Evolutionary conservation across 495 filamentous ascomycete species (phyloP).

Genomic region (Monascus purpureus): DNA sequence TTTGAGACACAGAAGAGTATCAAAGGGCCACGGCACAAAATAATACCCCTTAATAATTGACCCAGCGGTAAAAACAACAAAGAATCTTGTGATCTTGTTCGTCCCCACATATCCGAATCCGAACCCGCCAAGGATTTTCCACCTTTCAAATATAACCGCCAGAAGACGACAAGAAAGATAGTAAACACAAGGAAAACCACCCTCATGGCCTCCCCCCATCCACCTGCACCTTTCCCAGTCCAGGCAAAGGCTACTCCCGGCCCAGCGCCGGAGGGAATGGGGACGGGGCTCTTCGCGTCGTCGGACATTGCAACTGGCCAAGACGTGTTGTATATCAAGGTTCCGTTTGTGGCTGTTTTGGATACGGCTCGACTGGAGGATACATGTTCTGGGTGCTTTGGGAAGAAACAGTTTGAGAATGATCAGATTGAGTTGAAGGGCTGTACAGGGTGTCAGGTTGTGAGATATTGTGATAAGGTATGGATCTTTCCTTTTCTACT

Average conservation of each 20-base stretch:
- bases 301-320: slow-evolving; percentile 19
- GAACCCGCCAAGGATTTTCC: too few relatives aligned
- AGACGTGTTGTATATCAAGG: slow-evolving; percentile 23
- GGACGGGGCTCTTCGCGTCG: slow-evolving; percentile 29
- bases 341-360: slow-evolving; percentile 29
- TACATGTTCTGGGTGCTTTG: slow-evolving; percentile 32
- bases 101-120: too few relatives aligned
- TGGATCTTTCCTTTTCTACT: slow-evolving; percentile 6
- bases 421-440: slow-evolving; percentile 24
- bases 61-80: too few relatives aligned
- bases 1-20: too few relatives aligned
- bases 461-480: slow-evolving; percentile 55
- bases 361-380: slow-evolving; percentile 25
- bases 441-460: slow-evolving; percentile 47
- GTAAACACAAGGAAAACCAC: too few relatives aligned
- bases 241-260: slow-evolving; percentile 15
- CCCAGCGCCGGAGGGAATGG: slow-evolving; percentile 18
- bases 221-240: too few relatives aligned
- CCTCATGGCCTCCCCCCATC: too few relatives aligned
- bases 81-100: too few relatives aligned
- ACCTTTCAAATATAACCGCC: too few relatives aligned
- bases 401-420: slow-evolving; percentile 15
- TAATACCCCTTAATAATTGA: too few relatives aligned
- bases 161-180: not conserved
- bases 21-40: too few relatives aligned